A percentile compares a stretch with the other conserved stretches of the same genome.
Conservation (phyloP, 1,284 basidiomycete genomes). For the Ganoderma lucidum region DNA sequence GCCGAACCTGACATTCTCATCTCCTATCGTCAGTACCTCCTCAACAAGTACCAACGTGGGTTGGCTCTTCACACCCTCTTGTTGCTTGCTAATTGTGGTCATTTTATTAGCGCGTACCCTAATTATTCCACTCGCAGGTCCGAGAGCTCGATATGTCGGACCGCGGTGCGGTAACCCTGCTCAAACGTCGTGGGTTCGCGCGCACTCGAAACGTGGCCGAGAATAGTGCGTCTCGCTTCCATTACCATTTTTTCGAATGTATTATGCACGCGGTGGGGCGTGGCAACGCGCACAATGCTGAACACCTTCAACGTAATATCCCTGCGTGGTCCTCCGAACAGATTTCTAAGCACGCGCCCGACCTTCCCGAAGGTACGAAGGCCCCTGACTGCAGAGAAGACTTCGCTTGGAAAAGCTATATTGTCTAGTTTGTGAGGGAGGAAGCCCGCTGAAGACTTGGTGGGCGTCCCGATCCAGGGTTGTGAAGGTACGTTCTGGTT, state of each 20-base stretch:
- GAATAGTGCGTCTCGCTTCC: not conserved
- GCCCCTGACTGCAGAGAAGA: not conserved
- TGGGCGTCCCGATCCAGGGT: not conserved
- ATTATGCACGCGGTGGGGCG: not conserved
- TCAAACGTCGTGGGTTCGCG: not conserved
- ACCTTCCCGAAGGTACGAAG: constrained; percentile 4
- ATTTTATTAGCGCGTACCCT: not conserved
- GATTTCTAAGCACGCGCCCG: constrained; percentile 4
- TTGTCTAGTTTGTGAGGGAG: not conserved
- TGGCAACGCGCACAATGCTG: constrained; percentile 2
- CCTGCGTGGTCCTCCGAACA: not conserved
- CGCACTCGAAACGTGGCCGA: not conserved
- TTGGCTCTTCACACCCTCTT: not conserved
- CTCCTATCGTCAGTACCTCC: not conserved
- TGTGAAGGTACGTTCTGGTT: constrained; percentile 4
- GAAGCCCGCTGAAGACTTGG: not conserved
- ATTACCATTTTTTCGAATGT: not conserved
- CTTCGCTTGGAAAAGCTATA: not conserved
- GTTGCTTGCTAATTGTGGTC: no score
- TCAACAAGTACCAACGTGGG: not conserved
- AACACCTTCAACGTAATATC: not conserved
- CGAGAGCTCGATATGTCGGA: not conserved
- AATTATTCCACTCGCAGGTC: not conserved
- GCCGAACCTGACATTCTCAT: constrained; percentile 1
- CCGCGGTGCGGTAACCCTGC: not conserved